Conservation (phyloP, 495 filamentous ascomycete species). For the Astrocystis sublimbata region DNA sequence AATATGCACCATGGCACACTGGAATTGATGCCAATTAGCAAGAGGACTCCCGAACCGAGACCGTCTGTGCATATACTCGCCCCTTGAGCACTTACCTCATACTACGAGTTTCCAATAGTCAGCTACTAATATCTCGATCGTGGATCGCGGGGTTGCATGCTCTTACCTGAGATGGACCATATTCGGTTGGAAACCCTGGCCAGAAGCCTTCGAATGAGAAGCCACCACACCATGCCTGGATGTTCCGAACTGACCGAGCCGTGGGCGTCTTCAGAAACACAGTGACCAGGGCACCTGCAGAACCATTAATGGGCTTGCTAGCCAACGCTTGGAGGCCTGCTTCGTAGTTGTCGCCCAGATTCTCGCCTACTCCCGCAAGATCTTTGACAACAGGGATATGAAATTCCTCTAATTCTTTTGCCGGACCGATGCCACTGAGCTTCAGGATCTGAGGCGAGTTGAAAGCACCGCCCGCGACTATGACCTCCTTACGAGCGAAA, state of each 20-base stretch:
- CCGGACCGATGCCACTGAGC: constrained; percentile 48
- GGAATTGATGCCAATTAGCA: not conserved
- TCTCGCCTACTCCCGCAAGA: constrained; percentile 59
- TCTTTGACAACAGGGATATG: constrained; percentile 51
- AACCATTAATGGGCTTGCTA: constrained; percentile 31
- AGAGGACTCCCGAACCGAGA: too few relatives aligned
- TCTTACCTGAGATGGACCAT: constrained; percentile 37
- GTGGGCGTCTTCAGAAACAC: constrained; percentile 44
- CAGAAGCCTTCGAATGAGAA: constrained; percentile 52
- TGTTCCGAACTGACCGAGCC: constrained; percentile 47
- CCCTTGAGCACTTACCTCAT: constrained; percentile 21
- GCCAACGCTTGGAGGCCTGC: constrained; percentile 38
- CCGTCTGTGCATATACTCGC: not conserved
- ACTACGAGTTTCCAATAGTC: constrained; percentile 14
- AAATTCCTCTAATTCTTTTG: constrained; percentile 42
- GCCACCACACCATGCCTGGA: constrained; percentile 48
- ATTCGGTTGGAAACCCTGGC: constrained; percentile 47
- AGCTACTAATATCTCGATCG: not conserved
- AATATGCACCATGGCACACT: constrained; percentile 50
- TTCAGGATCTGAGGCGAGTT: constrained; percentile 62
- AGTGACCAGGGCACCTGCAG: constrained; percentile 32
- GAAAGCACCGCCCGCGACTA: constrained; percentile 56
- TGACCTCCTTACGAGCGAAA: constrained; percentile 52
- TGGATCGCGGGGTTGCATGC: not conserved
- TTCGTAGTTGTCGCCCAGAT: constrained; percentile 60